phyloP scores from a whole-genome alignment of 805 yeast genomes.

The Torulaspora quercuum region DNA sequence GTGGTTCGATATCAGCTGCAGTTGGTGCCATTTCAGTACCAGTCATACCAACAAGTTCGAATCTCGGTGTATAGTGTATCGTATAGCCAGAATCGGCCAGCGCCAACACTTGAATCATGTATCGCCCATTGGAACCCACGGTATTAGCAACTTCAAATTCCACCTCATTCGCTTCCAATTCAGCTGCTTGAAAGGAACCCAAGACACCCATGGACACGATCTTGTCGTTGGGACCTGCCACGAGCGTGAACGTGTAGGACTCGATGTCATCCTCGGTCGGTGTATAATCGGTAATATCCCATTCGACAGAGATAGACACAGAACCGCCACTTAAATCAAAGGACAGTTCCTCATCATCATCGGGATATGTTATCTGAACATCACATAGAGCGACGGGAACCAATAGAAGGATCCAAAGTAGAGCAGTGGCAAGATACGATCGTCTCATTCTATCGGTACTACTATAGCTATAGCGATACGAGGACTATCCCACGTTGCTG shows the following conservation, averaged over 20 bases:
- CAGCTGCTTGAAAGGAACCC: slow-evolving; percentile 32
- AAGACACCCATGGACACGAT: slow-evolving; percentile 43
- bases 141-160: slow-evolving; percentile 43
- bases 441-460: no score
- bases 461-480: no score
- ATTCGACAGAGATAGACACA: slow-evolving; percentile 35
- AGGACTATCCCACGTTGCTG: no score
- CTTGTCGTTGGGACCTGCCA: slow-evolving; percentile 61
- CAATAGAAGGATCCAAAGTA: not conserved
- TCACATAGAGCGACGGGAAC: slow-evolving; percentile 1
- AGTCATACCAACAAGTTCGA: slow-evolving; percentile 65
- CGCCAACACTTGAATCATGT: slow-evolving; percentile 67
- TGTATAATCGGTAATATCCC: slow-evolving; percentile 52
- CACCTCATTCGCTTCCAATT: slow-evolving; percentile 36
- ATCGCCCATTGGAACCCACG: slow-evolving; percentile 59
- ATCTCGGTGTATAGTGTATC: slow-evolving; percentile 64
- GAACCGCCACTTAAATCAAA: slow-evolving; percentile 14
- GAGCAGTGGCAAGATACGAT: no score
- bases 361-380: slow-evolving; percentile 9
- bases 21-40: slow-evolving; percentile 50
- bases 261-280: slow-evolving; percentile 47
- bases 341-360: slow-evolving; percentile 1
- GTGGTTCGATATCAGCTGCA: slow-evolving; percentile 40
- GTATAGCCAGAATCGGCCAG: slow-evolving; percentile 43
- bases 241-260: slow-evolving; percentile 52